Evolutionary conservation across 2,329 filamentous ascomycete species (phyloP).

Genomic region (Pseudogymnoascus sp.): DNA sequence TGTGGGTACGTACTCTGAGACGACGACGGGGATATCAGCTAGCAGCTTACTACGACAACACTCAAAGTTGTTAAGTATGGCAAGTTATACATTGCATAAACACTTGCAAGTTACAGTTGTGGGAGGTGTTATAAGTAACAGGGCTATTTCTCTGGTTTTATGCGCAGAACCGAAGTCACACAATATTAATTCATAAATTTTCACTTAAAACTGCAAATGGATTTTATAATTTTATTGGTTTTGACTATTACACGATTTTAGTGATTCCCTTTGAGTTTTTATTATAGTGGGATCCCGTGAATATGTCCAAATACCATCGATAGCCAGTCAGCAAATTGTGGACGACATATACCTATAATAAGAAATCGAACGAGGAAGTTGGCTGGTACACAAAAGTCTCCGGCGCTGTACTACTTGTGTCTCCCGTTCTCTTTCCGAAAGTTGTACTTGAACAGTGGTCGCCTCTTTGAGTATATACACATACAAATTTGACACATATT

Average conservation of each 20-base stretch:
- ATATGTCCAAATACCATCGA: constrained; percentile 1
- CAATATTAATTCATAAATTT: not conserved
- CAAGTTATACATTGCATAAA: not conserved
- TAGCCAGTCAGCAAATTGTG: constrained; percentile 7
- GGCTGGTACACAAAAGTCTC: constrained; percentile 4
- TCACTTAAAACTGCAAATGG: not conserved
- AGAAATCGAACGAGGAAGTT: not conserved
- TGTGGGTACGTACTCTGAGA: not conserved
- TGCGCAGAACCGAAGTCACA: not conserved
- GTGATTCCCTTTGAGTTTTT: not conserved
- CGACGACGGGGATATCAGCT: not conserved
- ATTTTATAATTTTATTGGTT: constrained; percentile 7
- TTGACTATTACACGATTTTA: constrained; percentile 4
- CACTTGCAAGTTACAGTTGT: not conserved
- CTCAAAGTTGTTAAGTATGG: not conserved
- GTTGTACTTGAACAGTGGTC: not conserved
- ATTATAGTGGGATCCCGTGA: not conserved
- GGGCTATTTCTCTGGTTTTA: not conserved
- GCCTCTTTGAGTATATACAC: constrained; percentile 9
- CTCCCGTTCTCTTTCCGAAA: not conserved
- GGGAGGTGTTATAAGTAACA: not conserved
- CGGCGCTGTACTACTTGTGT: not conserved
- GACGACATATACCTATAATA: not conserved
- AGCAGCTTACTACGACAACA: not conserved
- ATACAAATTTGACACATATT: not conserved